Evolutionary conservation across 164 flowering plant genomes (phyloP), one percentile per base, ranked within the genome.

Genomic region (Vitis rotundifolia): DNA sequence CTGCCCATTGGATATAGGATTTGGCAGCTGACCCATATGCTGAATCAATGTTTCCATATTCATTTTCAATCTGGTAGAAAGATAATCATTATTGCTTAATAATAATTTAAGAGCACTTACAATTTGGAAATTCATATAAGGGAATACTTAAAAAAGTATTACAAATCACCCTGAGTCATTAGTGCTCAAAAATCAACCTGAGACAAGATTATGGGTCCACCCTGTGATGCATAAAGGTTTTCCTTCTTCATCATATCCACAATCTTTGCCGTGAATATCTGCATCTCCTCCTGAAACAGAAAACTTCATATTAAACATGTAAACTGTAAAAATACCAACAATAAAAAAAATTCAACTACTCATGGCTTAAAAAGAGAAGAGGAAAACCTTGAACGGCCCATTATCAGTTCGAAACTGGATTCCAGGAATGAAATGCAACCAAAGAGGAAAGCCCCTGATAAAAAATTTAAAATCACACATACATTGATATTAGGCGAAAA

Each of bases 191-290:
- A 57, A 64, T 14, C 8, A 72, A 95, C 98, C 98, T 96, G 99
- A n/a, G 98, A 91, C 68, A 96, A 78, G 26, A 96, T 93, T 51
- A 96, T 88, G n/a, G 99, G 99, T 66, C 99, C 99, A 1, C 99
- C 99, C 78, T 93, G 99, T 26, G 99, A 88, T 19, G 97, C 97
- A 76, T 86, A 96, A n/a, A 96, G 90, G 7, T 89, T 86, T 69
- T 91, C 91, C 73, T 88, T 79, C 82, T 96, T 89, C 95, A 93
- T 91, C 89, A 93, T 63, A 67, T 88, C 86, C 60, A 96, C 98
- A 72, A 96, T 90, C 75, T 87, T 89, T 44, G 89, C 77, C 0
- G 98, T 96, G 77, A 96, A 96, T 26, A 86, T 81, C 81, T 90
- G 85, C 98, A 96, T 93, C 76, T 91, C 98, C n/a, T 68, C 82